Percentiles rank a stretch among this genome's conserved stretches.
phyloP scores from a whole-genome alignment of 805 yeast genomes.

The Jamesozyma rosinii region DNA sequence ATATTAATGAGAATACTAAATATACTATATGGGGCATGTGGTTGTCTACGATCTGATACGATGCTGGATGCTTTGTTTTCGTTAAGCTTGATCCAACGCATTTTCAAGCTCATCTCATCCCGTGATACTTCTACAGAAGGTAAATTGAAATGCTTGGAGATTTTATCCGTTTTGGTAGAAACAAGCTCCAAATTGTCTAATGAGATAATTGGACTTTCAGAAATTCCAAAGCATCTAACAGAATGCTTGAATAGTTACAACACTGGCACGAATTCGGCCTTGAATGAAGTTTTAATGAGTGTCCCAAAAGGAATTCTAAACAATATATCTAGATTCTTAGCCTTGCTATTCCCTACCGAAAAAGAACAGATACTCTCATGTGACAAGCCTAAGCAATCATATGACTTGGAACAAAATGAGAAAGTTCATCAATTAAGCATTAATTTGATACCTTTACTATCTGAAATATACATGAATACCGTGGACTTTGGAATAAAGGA shows the following conservation, averaged over 20 bases:
- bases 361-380: conserved; percentile 21
- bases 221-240: conserved; percentile 40
- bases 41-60: conserved; percentile 14
- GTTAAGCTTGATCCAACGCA: conserved; percentile 28
- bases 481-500: conserved; percentile 59
- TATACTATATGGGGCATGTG: conserved; percentile 21
- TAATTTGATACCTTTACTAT: conserved; percentile 42
- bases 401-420: conserved; percentile 1
- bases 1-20: conserved; percentile 17
- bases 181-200: conserved; percentile 37
- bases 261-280: conserved; percentile 30
- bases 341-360: conserved; percentile 46
- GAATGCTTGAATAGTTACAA: conserved; percentile 45
- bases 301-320: conserved; percentile 59
- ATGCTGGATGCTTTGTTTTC: conserved; percentile 20
- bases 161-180: conserved; percentile 38
- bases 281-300: conserved; percentile 66
- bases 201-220: conserved; percentile 39
- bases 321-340: conserved; percentile 46
- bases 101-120: conserved; percentile 22
- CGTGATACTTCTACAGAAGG: conserved; percentile 28
- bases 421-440: conserved; percentile 33
- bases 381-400: conserved; percentile 7
- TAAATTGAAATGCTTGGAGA: conserved; percentile 30
- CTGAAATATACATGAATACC: conserved; percentile 62